phyloP scores from a whole-genome alignment of 1,284 basidiomycete genomes.

The Taiwanofungus camphoratus region DNA sequence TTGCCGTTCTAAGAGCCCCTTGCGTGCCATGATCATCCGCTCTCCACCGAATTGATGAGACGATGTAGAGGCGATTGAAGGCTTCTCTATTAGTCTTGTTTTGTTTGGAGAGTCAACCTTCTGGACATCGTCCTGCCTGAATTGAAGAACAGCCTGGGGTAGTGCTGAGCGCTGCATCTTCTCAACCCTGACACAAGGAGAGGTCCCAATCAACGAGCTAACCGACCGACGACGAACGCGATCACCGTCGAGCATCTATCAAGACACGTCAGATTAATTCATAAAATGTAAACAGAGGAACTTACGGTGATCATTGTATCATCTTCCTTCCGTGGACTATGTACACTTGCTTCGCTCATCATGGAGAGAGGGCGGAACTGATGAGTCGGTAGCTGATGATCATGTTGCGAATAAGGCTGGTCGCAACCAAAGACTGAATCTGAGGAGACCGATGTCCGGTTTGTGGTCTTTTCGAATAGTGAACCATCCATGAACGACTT shows the following conservation, averaged over 20 bases:
- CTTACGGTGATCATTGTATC: slow-evolving; percentile 77
- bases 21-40: slow-evolving; percentile 57
- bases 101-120: slow-evolving; percentile 30
- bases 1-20: slow-evolving; percentile 57
- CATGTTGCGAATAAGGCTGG: slow-evolving; percentile 27
- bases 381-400: slow-evolving; percentile 23
- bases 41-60: slow-evolving; percentile 60
- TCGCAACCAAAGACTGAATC: slow-evolving; percentile 66
- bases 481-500: slow-evolving; percentile 42
- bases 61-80: slow-evolving; percentile 56
- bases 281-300: slow-evolving; percentile 7
- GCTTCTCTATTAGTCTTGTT: slow-evolving; percentile 48
- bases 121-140: slow-evolving; percentile 31
- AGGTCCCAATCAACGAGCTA: slow-evolving; percentile 59
- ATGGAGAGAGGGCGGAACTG: slow-evolving; percentile 62
- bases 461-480: slow-evolving; percentile 58
- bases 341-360: slow-evolving; percentile 45
- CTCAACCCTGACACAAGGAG: slow-evolving; percentile 61
- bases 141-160: slow-evolving; percentile 21
- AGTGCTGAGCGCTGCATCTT: slow-evolving; percentile 56
- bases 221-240: slow-evolving; percentile 64
- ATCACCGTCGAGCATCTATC: slow-evolving; percentile 71
- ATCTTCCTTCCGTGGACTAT: slow-evolving; percentile 56
- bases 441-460: slow-evolving; percentile 43
- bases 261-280: neutral